Evolutionary conservation across 148 eudicot genomes (phyloP).

Genomic region (Amaranthus palmeri): DNA sequence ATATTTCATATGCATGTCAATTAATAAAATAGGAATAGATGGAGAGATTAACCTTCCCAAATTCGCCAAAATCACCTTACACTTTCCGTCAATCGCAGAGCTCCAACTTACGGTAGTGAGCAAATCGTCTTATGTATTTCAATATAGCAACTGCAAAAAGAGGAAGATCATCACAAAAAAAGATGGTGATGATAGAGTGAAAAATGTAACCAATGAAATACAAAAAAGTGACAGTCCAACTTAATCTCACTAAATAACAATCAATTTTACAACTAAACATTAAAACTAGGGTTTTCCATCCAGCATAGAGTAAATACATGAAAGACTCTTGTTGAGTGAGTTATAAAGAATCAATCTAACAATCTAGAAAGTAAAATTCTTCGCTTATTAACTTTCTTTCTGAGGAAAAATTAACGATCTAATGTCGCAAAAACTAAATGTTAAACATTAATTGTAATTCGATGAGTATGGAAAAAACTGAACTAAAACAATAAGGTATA

Average conservation of each 20-base stretch:
- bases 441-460: neutral
- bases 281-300: neutral
- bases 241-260: neutral
- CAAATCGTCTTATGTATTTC: no score
- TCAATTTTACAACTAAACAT: neutral
- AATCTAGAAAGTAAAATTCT: neutral
- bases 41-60: no score
- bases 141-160: no score
- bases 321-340: no score
- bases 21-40: no score
- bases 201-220: neutral
- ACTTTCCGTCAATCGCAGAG: no score
- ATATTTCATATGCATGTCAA: no score
- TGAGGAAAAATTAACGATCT: neutral
- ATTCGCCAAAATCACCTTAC: no score
- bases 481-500: neutral
- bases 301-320: neutral
- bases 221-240: neutral
- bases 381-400: neutral
- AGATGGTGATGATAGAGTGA: neutral
- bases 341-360: neutral
- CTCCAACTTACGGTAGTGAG: no score
- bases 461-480: neutral
- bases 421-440: neutral
- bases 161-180: no score